Evolutionary conservation across 306 rosid genomes (phyloP).

Genomic region (Vigna reflexopilosa): DNA sequence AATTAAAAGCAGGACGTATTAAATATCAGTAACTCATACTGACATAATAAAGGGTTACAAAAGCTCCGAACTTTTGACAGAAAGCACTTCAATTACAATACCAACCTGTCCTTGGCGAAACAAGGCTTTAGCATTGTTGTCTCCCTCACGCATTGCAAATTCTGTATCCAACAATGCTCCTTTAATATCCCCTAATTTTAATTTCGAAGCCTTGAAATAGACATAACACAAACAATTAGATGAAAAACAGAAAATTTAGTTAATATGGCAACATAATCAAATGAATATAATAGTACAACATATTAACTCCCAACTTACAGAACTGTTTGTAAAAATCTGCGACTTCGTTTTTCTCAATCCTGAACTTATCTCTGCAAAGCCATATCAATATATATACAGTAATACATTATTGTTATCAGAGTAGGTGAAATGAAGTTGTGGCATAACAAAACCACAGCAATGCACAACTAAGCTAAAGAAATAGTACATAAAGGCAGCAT

Average conservation of each 20-base stretch:
- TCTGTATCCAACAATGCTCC: conserved; percentile 94
- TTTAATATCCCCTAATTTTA: conserved; percentile 86
- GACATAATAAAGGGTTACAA: conserved; percentile 11
- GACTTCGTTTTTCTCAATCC: conserved; percentile 83
- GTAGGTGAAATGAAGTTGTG: not conserved
- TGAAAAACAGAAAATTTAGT: conserved; percentile 32
- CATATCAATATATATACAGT: conserved; percentile 32
- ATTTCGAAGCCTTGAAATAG: conserved; percentile 77
- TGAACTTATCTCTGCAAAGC: conserved; percentile 71
- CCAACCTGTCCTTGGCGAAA: conserved; percentile 98
- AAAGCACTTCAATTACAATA: conserved; percentile 36
- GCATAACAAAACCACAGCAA: conserved; percentile 4
- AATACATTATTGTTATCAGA: conserved; percentile 12
- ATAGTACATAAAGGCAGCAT: conserved; percentile 19
- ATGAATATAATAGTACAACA: conserved; percentile 3
- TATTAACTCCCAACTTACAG: conserved; percentile 64
- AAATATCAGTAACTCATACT: conserved; percentile 25
- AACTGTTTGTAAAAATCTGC: conserved; percentile 90
- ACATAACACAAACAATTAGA: conserved; percentile 7
- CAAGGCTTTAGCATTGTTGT: conserved; percentile 87
- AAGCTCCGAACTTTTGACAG: conserved; percentile 3
- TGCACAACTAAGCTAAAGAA: conserved; percentile 10
- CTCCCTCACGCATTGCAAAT: conserved; percentile 94
- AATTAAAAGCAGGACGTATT: conserved; percentile 27
- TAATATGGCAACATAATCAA: conserved; percentile 23